Conservation (phyloP, 1,139 yeast species). For the Lodderomyces jiufengensis region DNA sequence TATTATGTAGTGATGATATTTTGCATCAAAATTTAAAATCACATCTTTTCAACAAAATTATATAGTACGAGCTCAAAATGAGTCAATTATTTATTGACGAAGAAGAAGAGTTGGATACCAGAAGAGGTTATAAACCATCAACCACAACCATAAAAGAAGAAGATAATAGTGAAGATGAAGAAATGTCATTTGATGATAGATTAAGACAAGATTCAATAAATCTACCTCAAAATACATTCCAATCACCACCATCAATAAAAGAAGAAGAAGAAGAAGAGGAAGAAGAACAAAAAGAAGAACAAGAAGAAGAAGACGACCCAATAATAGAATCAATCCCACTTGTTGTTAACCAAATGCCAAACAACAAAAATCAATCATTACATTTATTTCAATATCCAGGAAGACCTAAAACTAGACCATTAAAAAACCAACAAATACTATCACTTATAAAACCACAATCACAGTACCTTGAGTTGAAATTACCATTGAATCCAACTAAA, state of each 20-base stretch:
- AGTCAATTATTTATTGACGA: constrained; percentile 14
- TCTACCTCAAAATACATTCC: not conserved
- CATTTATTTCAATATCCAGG: constrained; percentile 70
- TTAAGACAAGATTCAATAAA: not conserved
- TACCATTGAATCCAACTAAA: constrained; percentile 60
- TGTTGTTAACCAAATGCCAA: constrained; percentile 26
- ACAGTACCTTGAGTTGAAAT: constrained; percentile 57
- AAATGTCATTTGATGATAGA: not conserved
- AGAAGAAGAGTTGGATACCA: constrained; percentile 9
- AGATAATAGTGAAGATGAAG: constrained; percentile 6
- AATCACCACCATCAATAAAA: not conserved
- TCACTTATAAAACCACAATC: constrained; percentile 63
- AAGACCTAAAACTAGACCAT: constrained; percentile 49
- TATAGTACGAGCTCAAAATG: constrained; percentile 5
- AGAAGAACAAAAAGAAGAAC: constrained; percentile 14
- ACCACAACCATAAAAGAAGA: constrained; percentile 11
- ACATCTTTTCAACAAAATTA: too few relatives aligned
- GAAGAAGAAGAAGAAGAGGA: constrained; percentile 8
- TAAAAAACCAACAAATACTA: constrained; percentile 38
- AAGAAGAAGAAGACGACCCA: constrained; percentile 60
- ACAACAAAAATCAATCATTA: constrained; percentile 20
- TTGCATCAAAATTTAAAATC: not conserved
- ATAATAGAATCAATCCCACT: constrained; percentile 75
- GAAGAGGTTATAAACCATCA: constrained; percentile 8
- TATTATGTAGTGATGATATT: not conserved